Evolutionary conservation across 1,139 yeast genomes (phyloP).

Genomic region (Meyerozyma smithsonii): DNA sequence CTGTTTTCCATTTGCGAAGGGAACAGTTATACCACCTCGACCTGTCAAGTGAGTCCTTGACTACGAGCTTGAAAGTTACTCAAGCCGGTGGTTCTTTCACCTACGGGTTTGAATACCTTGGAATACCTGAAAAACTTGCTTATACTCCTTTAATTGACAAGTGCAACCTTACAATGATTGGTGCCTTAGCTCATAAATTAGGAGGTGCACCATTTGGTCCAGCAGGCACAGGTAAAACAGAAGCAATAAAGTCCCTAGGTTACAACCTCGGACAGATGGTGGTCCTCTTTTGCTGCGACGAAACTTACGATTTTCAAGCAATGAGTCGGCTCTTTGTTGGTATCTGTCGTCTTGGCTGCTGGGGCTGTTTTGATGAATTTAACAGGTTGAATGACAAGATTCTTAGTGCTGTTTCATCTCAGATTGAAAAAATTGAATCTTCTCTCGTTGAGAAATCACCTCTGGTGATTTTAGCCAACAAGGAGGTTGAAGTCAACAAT

Average conservation of each 20-base stretch:
- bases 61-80: slow-evolving; percentile 37
- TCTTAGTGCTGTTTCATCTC: slow-evolving; percentile 82
- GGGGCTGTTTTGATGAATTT: slow-evolving; percentile 98
- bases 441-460: slow-evolving; percentile 30
- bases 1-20: slow-evolving; percentile 42
- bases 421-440: slow-evolving; percentile 66
- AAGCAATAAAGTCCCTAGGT: slow-evolving; percentile 82
- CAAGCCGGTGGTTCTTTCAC: slow-evolving; percentile 50
- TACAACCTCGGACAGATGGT: slow-evolving; percentile 77
- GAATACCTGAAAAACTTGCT: slow-evolving; percentile 70
- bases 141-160: slow-evolving; percentile 69
- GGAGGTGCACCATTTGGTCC: slow-evolving; percentile 98
- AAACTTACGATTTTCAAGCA: slow-evolving; percentile 76
- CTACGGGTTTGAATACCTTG: slow-evolving; percentile 84
- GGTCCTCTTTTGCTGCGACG: slow-evolving; percentile 87
- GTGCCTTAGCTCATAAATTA: slow-evolving; percentile 63
- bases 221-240: slow-evolving; percentile 98
- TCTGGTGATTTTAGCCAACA: slow-evolving; percentile 47
- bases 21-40: slow-evolving; percentile 51
- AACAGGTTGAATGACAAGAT: slow-evolving; percentile 71
- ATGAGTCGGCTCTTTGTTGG: slow-evolving; percentile 79
- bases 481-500: slow-evolving; percentile 35
- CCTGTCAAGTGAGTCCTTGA: slow-evolving; percentile 15
- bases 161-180: slow-evolving; percentile 66
- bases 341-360: slow-evolving; percentile 80